A percentile compares a stretch with the other conserved stretches of the same genome.
phyloP scores from a whole-genome alignment of 805 yeast genomes.

The Candida ipomoeae region DNA sequence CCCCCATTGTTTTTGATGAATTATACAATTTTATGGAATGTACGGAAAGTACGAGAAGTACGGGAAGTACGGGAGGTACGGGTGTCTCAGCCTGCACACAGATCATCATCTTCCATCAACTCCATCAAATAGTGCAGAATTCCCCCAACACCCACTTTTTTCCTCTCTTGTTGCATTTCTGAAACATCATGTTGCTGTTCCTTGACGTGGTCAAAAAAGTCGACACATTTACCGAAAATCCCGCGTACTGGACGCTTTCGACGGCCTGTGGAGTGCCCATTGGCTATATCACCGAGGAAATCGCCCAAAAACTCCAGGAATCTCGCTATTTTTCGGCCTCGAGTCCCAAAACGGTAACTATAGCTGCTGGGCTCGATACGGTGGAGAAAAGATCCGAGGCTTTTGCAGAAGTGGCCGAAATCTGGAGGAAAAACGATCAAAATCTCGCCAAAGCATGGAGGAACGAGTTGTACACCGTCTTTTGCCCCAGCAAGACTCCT shows the following conservation, averaged over 20 bases:
- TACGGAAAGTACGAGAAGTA: no score
- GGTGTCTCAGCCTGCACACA: no score
- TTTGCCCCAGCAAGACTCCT: slow-evolving; percentile 48
- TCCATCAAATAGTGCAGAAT: no score
- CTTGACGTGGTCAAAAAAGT: slow-evolving; percentile 22
- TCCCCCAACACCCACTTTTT: neutral
- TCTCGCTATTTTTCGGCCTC: slow-evolving; percentile 1
- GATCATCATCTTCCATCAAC: no score
- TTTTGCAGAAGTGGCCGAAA: slow-evolving; percentile 40
- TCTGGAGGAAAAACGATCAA: slow-evolving; percentile 32
- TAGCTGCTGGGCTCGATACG: slow-evolving; percentile 19
- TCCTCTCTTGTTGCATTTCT: neutral
- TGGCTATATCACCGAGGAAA: slow-evolving; percentile 27
- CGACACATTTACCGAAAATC: slow-evolving; percentile 29
- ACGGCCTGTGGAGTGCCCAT: slow-evolving; percentile 28
- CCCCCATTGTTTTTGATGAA: no score
- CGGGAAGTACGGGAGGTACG: no score
- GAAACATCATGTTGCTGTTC: neutral
- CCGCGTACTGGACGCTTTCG: slow-evolving; percentile 20
- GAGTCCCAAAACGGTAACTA: neutral
- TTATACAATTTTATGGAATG: no score
- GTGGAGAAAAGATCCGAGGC: slow-evolving; percentile 38
- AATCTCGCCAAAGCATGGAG: slow-evolving; percentile 69
- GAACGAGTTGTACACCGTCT: slow-evolving; percentile 73
- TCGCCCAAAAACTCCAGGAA: slow-evolving; percentile 21